These are phyloP conservation scores for Penicillium sp. DNA, from an alignment of 2,329 filamentous ascomycete species.

Conservation along the genomic window DNA sequence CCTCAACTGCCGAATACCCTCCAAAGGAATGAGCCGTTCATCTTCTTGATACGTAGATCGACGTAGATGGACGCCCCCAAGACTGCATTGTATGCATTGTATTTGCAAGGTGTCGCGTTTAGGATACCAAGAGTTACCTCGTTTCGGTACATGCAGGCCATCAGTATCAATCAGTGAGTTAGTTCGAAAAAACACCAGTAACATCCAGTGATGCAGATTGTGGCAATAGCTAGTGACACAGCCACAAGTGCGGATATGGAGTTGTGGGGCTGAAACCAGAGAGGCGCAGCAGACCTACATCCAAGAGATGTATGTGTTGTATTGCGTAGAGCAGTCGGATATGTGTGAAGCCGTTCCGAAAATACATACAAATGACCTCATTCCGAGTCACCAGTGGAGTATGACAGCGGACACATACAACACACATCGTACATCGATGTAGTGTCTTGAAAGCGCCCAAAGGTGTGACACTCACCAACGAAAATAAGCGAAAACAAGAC, in stretches of 20 bases:
- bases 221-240: not conserved
- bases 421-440: not conserved
- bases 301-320: not conserved
- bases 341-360: not conserved
- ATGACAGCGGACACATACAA: not conserved
- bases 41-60: not conserved
- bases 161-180: not conserved
- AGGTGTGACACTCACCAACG: not conserved
- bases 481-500: constrained; percentile 5
- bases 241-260: not conserved
- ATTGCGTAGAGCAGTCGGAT: not conserved
- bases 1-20: not conserved
- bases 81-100: not conserved
- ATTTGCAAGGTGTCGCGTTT: too few species aligned
- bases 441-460: not conserved
- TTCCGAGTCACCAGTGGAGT: not conserved
- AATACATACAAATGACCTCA: constrained; percentile 5
- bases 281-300: not conserved
- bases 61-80: not conserved
- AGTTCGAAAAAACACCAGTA: not conserved
- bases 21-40: not conserved
- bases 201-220: not conserved
- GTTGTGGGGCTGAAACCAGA: not conserved
- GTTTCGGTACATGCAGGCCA: too few species aligned
- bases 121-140: too few species aligned